Percentiles rank a stretch among this genome's conserved stretches.
Evolutionary conservation across 2,329 filamentous ascomycete species (phyloP).

Genomic region (Catunica adiposa): DNA sequence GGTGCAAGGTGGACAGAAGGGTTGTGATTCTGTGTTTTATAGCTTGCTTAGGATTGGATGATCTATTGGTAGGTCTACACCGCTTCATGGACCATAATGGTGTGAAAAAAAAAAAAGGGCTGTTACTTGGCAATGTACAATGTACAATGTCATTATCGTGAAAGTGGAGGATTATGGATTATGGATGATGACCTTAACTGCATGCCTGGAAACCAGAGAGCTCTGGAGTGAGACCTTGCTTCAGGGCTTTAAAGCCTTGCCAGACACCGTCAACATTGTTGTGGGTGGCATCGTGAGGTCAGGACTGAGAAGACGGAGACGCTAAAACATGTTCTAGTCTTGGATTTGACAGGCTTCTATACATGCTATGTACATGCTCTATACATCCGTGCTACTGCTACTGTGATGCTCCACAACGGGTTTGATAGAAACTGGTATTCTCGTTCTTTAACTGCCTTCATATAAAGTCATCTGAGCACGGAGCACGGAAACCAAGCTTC

Average conservation of each 20-base stretch:
- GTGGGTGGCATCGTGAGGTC: no score
- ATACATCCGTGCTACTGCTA: not conserved
- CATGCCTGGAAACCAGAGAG: no score
- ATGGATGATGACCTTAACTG: no score
- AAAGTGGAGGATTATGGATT: not conserved
- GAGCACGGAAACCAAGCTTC: not conserved
- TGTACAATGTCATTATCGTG: not conserved
- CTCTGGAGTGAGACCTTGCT: no score
- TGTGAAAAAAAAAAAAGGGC: not conserved
- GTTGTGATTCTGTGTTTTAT: not conserved
- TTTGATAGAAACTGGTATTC: no score
- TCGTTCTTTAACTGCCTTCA: not conserved
- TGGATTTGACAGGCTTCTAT: not conserved
- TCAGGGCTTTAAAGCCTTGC: no score
- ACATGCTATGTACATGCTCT: no score
- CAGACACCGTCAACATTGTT: no score
- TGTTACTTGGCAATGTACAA: not conserved
- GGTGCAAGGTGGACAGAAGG: not conserved
- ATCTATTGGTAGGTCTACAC: not conserved
- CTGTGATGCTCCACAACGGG: not conserved
- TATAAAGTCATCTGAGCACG: not conserved
- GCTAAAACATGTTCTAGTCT: not conserved
- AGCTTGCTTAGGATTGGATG: not conserved
- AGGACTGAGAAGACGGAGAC: no score
- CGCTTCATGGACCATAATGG: not conserved